A percentile compares a stretch with the other conserved stretches of the same genome.
These are phyloP conservation scores for Trichoderma orchidacearum DNA, from an alignment of 495 filamentous ascomycete genomes.

Conservation along the genomic window DNA sequence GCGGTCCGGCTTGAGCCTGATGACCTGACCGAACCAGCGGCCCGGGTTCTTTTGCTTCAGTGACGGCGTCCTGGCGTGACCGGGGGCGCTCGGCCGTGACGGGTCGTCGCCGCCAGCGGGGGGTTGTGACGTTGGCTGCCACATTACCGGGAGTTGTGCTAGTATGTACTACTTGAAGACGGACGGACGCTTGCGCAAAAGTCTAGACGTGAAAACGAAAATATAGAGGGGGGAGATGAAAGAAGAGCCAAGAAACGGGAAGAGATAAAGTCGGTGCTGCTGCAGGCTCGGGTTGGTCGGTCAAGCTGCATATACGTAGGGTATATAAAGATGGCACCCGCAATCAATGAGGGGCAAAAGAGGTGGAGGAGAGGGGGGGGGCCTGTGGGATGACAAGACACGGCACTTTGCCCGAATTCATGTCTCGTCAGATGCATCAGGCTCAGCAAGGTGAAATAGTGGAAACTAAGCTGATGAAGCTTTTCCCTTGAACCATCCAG, in stretches of 20 bases:
- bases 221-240: background rate
- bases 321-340: too few relatives aligned
- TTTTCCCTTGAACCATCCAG: too few relatives aligned
- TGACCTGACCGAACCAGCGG: slow-evolving; percentile 50
- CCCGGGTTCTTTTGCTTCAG: slow-evolving; percentile 19
- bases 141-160: background rate
- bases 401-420: too few relatives aligned
- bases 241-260: background rate
- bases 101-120: background rate
- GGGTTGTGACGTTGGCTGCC: background rate
- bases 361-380: too few relatives aligned
- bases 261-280: background rate
- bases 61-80: background rate
- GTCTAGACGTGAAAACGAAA: background rate
- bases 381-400: too few relatives aligned
- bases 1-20: slow-evolving; percentile 53
- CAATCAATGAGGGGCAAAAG: background rate
- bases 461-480: too few relatives aligned
- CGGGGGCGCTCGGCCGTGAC: background rate
- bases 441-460: too few relatives aligned
- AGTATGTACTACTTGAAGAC: background rate
- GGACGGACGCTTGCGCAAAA: too few relatives aligned
- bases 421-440: too few relatives aligned
- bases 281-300: too few relatives aligned
- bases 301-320: too few relatives aligned